Evolutionary conservation across 345 rosid species (phyloP), one percentile per base, ranked within the genome.

Genomic region (Dipteronia dyeriana): DNA sequence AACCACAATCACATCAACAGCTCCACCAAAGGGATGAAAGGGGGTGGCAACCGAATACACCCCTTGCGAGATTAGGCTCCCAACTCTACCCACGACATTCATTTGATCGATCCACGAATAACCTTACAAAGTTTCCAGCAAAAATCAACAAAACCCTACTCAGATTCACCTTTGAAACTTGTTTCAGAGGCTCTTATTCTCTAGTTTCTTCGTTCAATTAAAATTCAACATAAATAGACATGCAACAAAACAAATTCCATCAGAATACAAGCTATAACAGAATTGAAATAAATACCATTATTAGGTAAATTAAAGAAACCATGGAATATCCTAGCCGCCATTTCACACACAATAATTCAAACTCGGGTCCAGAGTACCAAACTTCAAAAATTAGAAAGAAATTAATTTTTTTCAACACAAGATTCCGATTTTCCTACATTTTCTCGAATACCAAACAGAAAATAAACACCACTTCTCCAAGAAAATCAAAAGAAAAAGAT

Each of bases 1-100:
- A 76, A 94, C 97, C 49, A 89, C 98, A 75, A 94, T 91, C 11
- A 91, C 92, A 84, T 94, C 98, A 82, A 94, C 90, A 70, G 98
- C 98, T 75, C 98, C 98, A 29, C 98, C 98, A 75, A 94, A 94
- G 1, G 97, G 98, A 84, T 94, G 98, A 78, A 94, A 94, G 0
- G 98, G 97, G 79, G 94, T 94, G 26, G 97, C 97, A 76, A 94
- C 97, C 41, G 96, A 91, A 85, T 94, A 90, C 41, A 92, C 96
- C 0, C 97, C 92, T 86, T 92, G 96, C 2, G 97, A 85, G 38
- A 94, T 91, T 69, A 94, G 79, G 78, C 92, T 92, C 84, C 98
- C 93, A 79, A 94, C 90, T 89, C 70, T 94, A 10, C 97, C 97
- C 76, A 94, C 98, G 79, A 94, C 88, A 84, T 88, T 91, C 98